Conservation (phyloP, 2,329 filamentous ascomycete species). For the Dactylellina drechsleri region DNA sequence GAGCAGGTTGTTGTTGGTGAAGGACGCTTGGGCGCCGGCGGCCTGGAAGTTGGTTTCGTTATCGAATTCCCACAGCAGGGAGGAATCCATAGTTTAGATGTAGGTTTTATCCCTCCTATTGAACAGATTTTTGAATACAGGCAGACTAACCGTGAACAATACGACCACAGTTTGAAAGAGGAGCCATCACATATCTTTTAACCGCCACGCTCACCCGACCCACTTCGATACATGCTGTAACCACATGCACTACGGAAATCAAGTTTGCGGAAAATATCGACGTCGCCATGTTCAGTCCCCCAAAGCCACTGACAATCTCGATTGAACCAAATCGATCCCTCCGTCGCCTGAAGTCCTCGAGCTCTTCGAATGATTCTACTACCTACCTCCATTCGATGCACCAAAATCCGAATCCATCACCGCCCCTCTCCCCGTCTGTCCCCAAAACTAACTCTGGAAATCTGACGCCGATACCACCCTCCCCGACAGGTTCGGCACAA, state of each 20-base stretch:
- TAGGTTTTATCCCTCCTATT: constrained; percentile 62
- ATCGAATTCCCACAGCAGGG: constrained; percentile 71
- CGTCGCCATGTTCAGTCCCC: constrained; percentile 77
- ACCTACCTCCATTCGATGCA: constrained; percentile 49
- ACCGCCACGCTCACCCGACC: constrained; percentile 90
- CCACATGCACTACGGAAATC: constrained; percentile 82
- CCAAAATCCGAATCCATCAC: constrained; percentile 73
- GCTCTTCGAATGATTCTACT: constrained; percentile 56
- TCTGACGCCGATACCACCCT: constrained; percentile 39
- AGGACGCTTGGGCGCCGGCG: constrained; percentile 76
- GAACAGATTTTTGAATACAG: constrained; percentile 1
- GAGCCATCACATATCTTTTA: constrained; percentile 89
- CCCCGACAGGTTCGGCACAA: constrained; percentile 47
- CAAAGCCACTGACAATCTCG: constrained; percentile 83
- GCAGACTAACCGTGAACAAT: constrained; percentile 5
- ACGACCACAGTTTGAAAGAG: constrained; percentile 82
- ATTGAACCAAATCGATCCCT: constrained; percentile 82
- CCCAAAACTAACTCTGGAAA: constrained; percentile 61
- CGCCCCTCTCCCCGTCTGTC: constrained; percentile 69
- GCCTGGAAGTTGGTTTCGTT: constrained; percentile 83
- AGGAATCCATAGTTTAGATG: constrained; percentile 92
- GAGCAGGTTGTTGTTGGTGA: constrained; percentile 82
- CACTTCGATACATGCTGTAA: constrained; percentile 81
- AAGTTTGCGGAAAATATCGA: constrained; percentile 84
- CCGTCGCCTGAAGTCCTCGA: constrained; percentile 54